Base-by-base conservation (phyloP, 2,329 filamentous ascomycete species). In the Rhinocladiella mackenziei region DNA sequence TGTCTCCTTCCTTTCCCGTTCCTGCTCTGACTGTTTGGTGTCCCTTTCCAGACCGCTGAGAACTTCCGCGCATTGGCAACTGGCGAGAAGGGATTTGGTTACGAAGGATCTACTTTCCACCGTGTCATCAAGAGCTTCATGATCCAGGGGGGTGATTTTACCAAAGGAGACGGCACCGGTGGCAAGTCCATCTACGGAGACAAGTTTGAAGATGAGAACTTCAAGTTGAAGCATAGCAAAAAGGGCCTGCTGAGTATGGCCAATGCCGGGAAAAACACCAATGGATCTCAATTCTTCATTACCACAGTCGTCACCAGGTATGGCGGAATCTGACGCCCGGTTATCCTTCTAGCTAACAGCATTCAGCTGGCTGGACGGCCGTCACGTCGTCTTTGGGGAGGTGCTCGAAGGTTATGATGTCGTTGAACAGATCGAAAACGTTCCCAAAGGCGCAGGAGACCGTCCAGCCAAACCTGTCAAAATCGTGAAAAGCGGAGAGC, bases 121-220 rank as follows among this genome's bases (percentile, higher is more conserved):
- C 78, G 81, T 60, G 78, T 84, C 53, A 84, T 84, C 69, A 80
- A 80, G 66, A 63, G 77, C 50, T 84, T 84, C 67, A 83, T 84
- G 80, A 81, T 84, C 53, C 80, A 83, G 65, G 80, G 79, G 58
- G 80, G 79, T 64, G 80, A 83, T 62, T 83, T 83, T 65, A 83
- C 80, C 54, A 73, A 70, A 19, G 74, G 74, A 33, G 79, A 84
- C 57, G 73, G 80, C 48, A 83, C 79, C 50, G 80, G 80, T 51
- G 80, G 80, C 55, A 81, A 81, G 69, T 81, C 77, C 48, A 83
- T 83, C 65, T 83, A 83, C 60, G 79, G 80, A 54, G 66, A 71
- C 50, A 82, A 81, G 67, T 83, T 84, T 64, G 66, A 72, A 39
- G 80, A 84, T 56, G 80, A 84, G 74, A 84, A 83, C 74, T 82